These are phyloP conservation scores for Euphorbia corollata DNA, from an alignment of 441 rosid genomes.

Conservation along the genomic window DNA sequence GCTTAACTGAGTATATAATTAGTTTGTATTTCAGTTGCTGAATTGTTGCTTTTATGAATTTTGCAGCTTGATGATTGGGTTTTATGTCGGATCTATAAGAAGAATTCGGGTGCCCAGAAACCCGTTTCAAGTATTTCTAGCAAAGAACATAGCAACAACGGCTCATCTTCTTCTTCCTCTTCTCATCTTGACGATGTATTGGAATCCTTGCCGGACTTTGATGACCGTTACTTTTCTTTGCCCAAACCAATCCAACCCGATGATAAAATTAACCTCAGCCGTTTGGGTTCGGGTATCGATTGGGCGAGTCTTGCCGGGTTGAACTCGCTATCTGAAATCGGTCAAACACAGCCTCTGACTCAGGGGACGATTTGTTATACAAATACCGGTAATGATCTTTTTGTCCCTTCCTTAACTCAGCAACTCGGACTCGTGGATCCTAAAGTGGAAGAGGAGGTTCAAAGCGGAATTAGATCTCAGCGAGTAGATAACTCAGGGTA, in stretches of 20 bases:
- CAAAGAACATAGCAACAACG: constrained; percentile 55
- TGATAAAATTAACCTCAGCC: constrained; percentile 32
- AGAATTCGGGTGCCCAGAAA: constrained; percentile 58
- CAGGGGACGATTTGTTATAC: constrained; percentile 33
- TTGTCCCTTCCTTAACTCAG: constrained; percentile 32
- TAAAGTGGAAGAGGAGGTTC: constrained; percentile 54
- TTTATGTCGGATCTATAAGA: constrained; percentile 81
- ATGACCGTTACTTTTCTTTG: constrained; percentile 37
- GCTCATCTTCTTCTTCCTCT: constrained; percentile 61
- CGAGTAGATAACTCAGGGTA: constrained; percentile 25
- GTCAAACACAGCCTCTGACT: constrained; percentile 32
- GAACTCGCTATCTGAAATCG: constrained; percentile 39
- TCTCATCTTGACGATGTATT: constrained; percentile 78
- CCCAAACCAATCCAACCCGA: constrained; percentile 49
- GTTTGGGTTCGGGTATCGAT: constrained; percentile 49
- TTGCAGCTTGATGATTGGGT: constrained; percentile 94
- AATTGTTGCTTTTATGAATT: neutral
- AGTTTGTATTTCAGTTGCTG: neutral
- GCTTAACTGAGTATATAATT: neutral
- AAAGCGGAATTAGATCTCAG: constrained; percentile 50
- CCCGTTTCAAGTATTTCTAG: constrained; percentile 28
- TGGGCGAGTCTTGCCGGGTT: constrained; percentile 73
- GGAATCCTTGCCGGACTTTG: constrained; percentile 61
- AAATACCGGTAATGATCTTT: constrained; percentile 22
- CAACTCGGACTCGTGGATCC: constrained; percentile 24